phyloP scores from a whole-genome alignment of 805 yeast species.

The Sungouiella thailandica region DNA sequence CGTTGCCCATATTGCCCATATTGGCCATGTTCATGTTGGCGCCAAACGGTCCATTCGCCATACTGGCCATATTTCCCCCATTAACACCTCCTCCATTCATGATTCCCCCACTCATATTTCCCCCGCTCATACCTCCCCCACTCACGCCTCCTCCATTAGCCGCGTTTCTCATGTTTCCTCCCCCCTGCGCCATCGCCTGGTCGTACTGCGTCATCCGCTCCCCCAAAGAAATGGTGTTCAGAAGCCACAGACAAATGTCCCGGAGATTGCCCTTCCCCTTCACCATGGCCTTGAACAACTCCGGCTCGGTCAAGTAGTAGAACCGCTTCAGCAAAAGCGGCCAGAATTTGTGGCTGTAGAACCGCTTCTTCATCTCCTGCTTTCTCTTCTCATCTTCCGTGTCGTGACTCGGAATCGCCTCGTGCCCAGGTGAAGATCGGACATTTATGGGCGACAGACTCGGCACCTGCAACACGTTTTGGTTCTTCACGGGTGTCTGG shows the following conservation, averaged over 20 bases:
- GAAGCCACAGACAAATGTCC: constrained; percentile 34
- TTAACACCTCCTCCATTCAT: no score
- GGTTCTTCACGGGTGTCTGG: constrained; percentile 11
- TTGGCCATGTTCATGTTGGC: constrained; percentile 8
- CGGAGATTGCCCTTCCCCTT: constrained; percentile 40
- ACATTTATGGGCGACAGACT: constrained; percentile 35
- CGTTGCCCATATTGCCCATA: constrained; percentile 10
- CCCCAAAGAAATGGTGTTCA: constrained; percentile 21
- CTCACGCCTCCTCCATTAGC: no score
- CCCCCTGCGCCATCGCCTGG: no score
- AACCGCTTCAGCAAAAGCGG: constrained; percentile 32
- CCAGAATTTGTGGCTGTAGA: constrained; percentile 35
- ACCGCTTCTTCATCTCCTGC: constrained; percentile 22
- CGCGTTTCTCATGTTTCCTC: no score
- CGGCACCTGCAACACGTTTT: constrained; percentile 33
- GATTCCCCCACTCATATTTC: no score
- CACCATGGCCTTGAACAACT: constrained; percentile 37
- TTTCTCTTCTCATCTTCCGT: constrained; percentile 12
- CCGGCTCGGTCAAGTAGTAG: constrained; percentile 36
- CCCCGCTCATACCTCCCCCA: no score
- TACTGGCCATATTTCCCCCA: no score
- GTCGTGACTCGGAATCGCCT: constrained; percentile 1
- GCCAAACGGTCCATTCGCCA: no score
- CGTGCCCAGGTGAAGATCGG: constrained; percentile 26
- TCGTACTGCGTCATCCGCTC: constrained; percentile 12